Evolutionary conservation across 345 rosid species (phyloP).

Genomic region (Lepidium didymum): DNA sequence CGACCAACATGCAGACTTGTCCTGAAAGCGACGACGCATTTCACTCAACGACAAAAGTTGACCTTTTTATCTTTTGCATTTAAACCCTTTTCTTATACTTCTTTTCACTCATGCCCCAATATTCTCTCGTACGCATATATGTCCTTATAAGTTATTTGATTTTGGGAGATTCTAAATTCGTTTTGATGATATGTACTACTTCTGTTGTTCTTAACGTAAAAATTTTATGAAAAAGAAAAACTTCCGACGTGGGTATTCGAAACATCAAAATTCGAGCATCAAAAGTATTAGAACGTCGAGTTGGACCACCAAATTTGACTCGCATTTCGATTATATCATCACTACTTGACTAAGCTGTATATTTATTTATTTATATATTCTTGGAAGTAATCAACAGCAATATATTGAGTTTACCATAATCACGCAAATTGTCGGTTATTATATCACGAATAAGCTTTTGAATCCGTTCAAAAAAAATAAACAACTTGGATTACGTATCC

Average conservation of each 20-base stretch:
- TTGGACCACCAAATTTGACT: conserved; percentile 10
- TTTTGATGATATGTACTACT: neutral
- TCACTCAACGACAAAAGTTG: conserved; percentile 15
- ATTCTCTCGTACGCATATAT: neutral
- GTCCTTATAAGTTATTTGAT: neutral
- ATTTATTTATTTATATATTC: neutral
- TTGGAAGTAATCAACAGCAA: conserved; percentile 27
- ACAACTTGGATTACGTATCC: conserved; percentile 9
- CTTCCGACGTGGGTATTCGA: neutral
- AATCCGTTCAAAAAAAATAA: neutral
- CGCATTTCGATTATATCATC: conserved; percentile 6
- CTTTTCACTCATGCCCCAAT: neutral
- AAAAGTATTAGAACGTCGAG: neutral
- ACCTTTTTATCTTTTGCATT: neutral
- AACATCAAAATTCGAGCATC: conserved; percentile 14
- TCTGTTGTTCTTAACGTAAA: neutral
- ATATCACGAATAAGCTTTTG: neutral
- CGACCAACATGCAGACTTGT: conserved; percentile 21
- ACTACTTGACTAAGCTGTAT: neutral
- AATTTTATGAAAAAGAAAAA: neutral
- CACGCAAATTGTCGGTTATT: neutral
- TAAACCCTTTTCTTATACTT: neutral
- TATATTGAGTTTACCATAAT: conserved; percentile 10
- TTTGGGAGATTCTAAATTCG: neutral
- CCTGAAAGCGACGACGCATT: conserved; percentile 27